phyloP scores from a whole-genome alignment of 768 basidiomycete species.

The Tricholoma sp. region DNA sequence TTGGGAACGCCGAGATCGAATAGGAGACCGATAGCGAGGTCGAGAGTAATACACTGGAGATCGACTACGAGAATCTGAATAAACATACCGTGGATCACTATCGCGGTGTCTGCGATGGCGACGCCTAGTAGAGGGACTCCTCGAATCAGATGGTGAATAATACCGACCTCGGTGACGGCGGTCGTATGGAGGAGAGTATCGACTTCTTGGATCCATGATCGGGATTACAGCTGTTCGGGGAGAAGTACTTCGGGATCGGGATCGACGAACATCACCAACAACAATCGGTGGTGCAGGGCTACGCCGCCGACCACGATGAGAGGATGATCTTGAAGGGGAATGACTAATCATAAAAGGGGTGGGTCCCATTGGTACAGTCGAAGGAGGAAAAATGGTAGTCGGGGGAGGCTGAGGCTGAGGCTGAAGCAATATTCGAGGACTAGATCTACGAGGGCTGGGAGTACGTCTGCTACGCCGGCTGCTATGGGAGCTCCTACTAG shows the following conservation, averaged over 20 bases:
- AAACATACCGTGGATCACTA: neutral
- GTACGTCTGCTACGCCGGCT: constrained; percentile 3
- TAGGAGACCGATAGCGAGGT: constrained; percentile 9
- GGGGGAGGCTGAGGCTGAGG: neutral
- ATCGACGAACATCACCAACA: neutral
- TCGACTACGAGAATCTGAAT: constrained; percentile 8
- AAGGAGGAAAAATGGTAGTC: neutral
- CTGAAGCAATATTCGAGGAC: neutral
- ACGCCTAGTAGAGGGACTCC: constrained; percentile 8
- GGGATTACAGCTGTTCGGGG: neutral
- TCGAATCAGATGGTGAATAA: constrained; percentile 21
- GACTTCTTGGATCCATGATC: neutral
- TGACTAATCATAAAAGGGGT: neutral
- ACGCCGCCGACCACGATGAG: constrained; percentile 1
- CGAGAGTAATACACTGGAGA: constrained; percentile 10
- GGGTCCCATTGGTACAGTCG: neutral
- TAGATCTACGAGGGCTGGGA: neutral
- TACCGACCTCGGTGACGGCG: constrained; percentile 12
- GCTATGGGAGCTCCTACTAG: neutral
- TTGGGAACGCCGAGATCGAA: constrained; percentile 8
- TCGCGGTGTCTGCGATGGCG: constrained; percentile 7
- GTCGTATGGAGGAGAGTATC: constrained; percentile 10
- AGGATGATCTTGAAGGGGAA: constrained; percentile 5
- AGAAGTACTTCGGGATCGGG: neutral
- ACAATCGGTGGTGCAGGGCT: neutral